Conservation (phyloP, 306 rosid species). For the Dalbergia cultrata region DNA sequence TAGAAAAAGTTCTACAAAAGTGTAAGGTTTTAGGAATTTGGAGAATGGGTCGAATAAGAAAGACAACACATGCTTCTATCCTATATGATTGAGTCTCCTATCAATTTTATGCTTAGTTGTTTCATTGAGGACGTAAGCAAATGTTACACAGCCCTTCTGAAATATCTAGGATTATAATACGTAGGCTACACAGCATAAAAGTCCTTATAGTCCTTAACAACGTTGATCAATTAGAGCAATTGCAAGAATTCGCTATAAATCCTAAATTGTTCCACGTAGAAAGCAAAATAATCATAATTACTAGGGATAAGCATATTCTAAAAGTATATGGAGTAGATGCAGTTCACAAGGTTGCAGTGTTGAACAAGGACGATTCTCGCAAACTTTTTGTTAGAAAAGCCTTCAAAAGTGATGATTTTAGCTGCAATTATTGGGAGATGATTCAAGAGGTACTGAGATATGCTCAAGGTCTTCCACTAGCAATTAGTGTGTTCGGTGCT, state of each 20-base stretch:
- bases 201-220: slow-evolving; percentile 1
- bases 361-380: not conserved
- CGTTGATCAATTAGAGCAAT: not conserved
- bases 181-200: not conserved
- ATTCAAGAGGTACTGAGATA: not conserved
- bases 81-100: not conserved
- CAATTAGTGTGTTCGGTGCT: not conserved
- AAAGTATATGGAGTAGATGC: not conserved
- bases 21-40: not conserved
- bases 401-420: not conserved
- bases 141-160: no score
- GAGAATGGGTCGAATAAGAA: not conserved
- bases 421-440: not conserved
- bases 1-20: not conserved
- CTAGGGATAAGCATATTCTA: not conserved
- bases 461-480: slow-evolving; percentile 17
- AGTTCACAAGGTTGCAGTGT: not conserved
- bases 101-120: not conserved
- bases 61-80: not conserved
- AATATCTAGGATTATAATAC: not conserved
- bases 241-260: not conserved
- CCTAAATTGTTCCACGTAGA: not conserved
- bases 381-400: not conserved
- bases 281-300: slow-evolving; percentile 4
- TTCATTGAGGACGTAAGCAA: not conserved